Evolutionary conservation across 2,329 filamentous ascomycete species (phyloP).

Genomic region (Exophiala calicioides): DNA sequence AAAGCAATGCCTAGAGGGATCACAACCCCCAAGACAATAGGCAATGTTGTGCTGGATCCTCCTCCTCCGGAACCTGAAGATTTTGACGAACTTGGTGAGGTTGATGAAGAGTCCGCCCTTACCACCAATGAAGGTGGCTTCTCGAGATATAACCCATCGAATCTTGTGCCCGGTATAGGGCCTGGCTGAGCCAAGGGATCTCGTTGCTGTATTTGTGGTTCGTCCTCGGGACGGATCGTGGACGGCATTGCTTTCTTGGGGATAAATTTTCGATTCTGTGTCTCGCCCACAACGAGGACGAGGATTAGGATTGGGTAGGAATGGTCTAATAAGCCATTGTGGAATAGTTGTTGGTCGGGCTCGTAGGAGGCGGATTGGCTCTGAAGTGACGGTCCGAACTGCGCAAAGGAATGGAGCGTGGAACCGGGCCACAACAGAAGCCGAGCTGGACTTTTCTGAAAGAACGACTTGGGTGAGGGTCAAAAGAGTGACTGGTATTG

Average conservation of each 20-base stretch:
- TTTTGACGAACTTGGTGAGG: conserved; percentile 8
- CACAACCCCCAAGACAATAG: conserved; percentile 69
- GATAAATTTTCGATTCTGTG: background rate
- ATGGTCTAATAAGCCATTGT: conserved; percentile 14
- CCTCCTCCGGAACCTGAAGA: no score
- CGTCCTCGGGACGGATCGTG: conserved; percentile 20
- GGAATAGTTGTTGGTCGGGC: conserved; percentile 5
- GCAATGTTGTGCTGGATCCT: conserved; percentile 58
- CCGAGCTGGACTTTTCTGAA: conserved; percentile 14
- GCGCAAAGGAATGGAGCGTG: conserved; percentile 20
- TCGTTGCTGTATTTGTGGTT: conserved; percentile 26
- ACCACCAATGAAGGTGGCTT: conserved; percentile 19
- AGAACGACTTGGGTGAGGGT: conserved; percentile 30
- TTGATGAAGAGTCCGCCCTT: conserved; percentile 19
- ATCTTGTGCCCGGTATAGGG: conserved; percentile 27
- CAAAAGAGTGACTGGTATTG: conserved; percentile 29
- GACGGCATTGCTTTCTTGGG: conserved; percentile 19
- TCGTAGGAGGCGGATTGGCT: conserved; percentile 15
- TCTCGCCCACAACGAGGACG: background rate
- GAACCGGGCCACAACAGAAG: conserved; percentile 22
- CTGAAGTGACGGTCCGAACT: conserved; percentile 17
- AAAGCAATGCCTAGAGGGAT: conserved; percentile 72
- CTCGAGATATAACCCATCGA: conserved; percentile 25
- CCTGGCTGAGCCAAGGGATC: conserved; percentile 26
- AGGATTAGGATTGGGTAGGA: conserved; percentile 1